These are phyloP conservation scores for Bocquillonia castaneifolia DNA, from an alignment of 441 rosid species.

Conservation along the genomic window DNA sequence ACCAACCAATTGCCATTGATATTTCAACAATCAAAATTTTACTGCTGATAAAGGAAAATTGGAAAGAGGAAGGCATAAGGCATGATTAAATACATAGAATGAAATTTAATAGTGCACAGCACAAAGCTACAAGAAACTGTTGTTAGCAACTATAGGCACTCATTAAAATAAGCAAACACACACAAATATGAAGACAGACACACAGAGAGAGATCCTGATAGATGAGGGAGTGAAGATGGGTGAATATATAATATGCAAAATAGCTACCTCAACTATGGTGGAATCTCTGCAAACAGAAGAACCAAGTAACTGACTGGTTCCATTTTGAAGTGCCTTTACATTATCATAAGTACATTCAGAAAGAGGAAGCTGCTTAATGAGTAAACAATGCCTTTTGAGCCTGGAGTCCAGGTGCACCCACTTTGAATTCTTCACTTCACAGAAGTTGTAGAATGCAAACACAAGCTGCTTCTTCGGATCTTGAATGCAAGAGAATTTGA, in stretches of 20 bases:
- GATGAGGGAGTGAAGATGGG: neutral
- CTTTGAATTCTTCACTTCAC: constrained; percentile 49
- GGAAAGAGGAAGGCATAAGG: no score
- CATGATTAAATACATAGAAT: no score
- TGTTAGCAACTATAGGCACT: no score
- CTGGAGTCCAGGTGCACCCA: constrained; percentile 52
- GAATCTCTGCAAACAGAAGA: constrained; percentile 27
- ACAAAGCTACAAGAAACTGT: no score
- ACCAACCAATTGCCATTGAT: neutral
- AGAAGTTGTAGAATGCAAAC: constrained; percentile 54
- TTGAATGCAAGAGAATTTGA: constrained; percentile 53
- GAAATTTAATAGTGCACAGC: no score
- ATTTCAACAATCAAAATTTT: no score
- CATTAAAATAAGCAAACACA: no score
- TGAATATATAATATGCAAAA: neutral
- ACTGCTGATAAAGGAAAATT: no score
- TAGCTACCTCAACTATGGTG: constrained; percentile 41
- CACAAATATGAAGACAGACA: no score
- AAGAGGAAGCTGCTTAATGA: constrained; percentile 49
- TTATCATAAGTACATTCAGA: constrained; percentile 63
- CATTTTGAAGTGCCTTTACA: constrained; percentile 51
- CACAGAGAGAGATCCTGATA: neutral
- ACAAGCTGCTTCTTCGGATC: constrained; percentile 52
- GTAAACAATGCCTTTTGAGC: constrained; percentile 51
- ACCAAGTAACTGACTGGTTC: constrained; percentile 24